Base-by-base conservation (phyloP, 345 rosid species). In the Odontarrhena argentea region DNA sequence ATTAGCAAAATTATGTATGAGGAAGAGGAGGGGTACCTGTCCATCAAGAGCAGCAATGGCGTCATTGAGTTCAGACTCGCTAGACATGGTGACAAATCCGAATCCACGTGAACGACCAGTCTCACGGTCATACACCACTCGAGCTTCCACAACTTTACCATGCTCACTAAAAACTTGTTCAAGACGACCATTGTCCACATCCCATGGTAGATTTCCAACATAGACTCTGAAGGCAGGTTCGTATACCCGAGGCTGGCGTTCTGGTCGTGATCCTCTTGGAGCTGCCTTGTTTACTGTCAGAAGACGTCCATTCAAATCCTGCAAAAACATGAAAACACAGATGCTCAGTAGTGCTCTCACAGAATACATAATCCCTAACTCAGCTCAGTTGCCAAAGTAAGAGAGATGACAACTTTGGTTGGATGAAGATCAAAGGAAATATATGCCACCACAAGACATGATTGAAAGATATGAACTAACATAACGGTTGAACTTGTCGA, bases 71-170 rank as follows among this genome's bases (percentile, higher is more conserved):
- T 90, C 96, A 13, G 74, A 50, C 79, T 85, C 96, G 28, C 75
- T 55, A 28, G 92, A 74, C 98, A 93, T 90, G 0, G 87, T 76
- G 47, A 93, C 98, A 69, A 93, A 93, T 25, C 97, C 99, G 38
- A 93, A 90, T 45, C 97, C 97, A 69, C 97, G 96, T 34, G 99
- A 93, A 15, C 97, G 97, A 54, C 97, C 96, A 32, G 85, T 83
- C 48, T 88, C 95, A 77, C 97, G 80, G 72, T 93, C 98, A 63
- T 63, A 83, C 15, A 93, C 85, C 35, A 93, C 96, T 11, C 86
- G 83, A 43, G 97, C 89, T 75, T 79, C 83, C 60, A 82, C 76
- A 67, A 93, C 96, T 82, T 90, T 93, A 32, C 97, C 95, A 63
- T 90, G 89, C 70, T 88, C 92, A 40, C 96, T 90, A 65, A 93